phyloP scores from a whole-genome alignment of 2,329 filamentous ascomycete species.

The Cordyceps militaris region DNA sequence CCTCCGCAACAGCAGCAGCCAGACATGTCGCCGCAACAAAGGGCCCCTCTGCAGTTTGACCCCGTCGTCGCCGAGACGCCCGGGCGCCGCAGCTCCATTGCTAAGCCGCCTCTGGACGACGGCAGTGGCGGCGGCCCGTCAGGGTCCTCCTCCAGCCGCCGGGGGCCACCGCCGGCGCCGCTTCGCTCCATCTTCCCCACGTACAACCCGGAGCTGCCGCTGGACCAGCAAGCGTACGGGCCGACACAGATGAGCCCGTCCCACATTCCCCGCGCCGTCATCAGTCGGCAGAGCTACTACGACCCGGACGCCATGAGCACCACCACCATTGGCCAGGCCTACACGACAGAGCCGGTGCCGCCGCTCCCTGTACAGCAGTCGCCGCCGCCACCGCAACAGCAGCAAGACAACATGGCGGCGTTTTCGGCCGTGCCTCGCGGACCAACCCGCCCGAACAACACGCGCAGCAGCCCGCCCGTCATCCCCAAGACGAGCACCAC shows the following conservation, averaged over 20 bases:
- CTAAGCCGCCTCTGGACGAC: slow-evolving; percentile 42
- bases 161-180: slow-evolving; percentile 28
- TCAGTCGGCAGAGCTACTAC: slow-evolving; percentile 57
- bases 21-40: slow-evolving; percentile 20
- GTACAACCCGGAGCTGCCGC: slow-evolving; percentile 60
- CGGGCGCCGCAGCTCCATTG: slow-evolving; percentile 47
- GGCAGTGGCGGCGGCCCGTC: background rate
- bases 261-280: slow-evolving; percentile 55
- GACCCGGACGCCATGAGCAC: slow-evolving; percentile 13
- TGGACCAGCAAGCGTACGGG: slow-evolving; percentile 63
- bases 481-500: slow-evolving; percentile 47
- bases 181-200: slow-evolving; percentile 70
- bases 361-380: background rate
- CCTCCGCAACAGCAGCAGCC: slow-evolving; percentile 20
- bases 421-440: background rate
- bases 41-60: slow-evolving; percentile 20
- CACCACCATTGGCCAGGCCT: background rate
- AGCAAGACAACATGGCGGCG: background rate
- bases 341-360: slow-evolving; percentile 13
- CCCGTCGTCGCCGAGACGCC: slow-evolving; percentile 32
- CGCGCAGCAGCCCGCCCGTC: slow-evolving; percentile 34
- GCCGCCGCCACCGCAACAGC: no score
- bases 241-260: slow-evolving; percentile 59
- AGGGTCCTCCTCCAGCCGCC: slow-evolving; percentile 16
- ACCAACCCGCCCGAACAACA: background rate